Evolutionary conservation across 2,329 filamentous ascomycete species (phyloP).

Genomic region (Fusarium buxicola): DNA sequence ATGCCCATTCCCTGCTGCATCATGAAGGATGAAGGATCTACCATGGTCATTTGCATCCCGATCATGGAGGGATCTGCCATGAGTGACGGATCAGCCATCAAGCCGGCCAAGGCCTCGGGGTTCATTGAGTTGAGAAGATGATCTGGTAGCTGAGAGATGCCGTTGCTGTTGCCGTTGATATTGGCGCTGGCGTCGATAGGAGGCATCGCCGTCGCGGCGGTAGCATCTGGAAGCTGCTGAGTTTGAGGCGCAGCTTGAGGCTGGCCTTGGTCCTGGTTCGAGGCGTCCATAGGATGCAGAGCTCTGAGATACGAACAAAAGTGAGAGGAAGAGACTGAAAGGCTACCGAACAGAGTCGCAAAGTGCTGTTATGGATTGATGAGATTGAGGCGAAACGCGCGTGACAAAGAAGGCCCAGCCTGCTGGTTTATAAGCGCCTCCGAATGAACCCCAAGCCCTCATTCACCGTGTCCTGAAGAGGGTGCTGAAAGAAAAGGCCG

Average conservation of each 20-base stretch:
- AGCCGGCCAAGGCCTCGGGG: constrained; percentile 40
- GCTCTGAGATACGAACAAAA: neutral
- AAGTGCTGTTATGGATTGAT: constrained; percentile 38
- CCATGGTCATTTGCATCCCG: constrained; percentile 43
- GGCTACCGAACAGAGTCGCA: constrained; percentile 22
- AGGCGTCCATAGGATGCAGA: constrained; percentile 32
- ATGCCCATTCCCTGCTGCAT: constrained; percentile 49
- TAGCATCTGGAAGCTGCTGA: constrained; percentile 34
- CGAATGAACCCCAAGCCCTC: constrained; percentile 11
- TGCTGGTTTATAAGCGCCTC: constrained; percentile 31
- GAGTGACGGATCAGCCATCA: constrained; percentile 43
- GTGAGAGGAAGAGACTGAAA: neutral
- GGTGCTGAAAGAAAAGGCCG: neutral
- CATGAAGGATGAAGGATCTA: constrained; percentile 43
- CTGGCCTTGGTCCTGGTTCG: constrained; percentile 37
- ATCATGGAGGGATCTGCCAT: constrained; percentile 43
- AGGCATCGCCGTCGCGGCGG: constrained; percentile 14
- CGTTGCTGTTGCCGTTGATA: constrained; percentile 30
- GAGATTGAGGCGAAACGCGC: constrained; percentile 33
- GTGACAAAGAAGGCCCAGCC: constrained; percentile 37
- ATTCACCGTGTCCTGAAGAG: constrained; percentile 22
- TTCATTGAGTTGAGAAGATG: constrained; percentile 40
- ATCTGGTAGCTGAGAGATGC: constrained; percentile 36
- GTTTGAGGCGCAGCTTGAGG: constrained; percentile 33
- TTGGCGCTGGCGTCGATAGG: constrained; percentile 17